Percentiles rank a stretch among this genome's conserved stretches.
Conservation (phyloP, 257 asterid genomes). For the Agastache rugosa region DNA sequence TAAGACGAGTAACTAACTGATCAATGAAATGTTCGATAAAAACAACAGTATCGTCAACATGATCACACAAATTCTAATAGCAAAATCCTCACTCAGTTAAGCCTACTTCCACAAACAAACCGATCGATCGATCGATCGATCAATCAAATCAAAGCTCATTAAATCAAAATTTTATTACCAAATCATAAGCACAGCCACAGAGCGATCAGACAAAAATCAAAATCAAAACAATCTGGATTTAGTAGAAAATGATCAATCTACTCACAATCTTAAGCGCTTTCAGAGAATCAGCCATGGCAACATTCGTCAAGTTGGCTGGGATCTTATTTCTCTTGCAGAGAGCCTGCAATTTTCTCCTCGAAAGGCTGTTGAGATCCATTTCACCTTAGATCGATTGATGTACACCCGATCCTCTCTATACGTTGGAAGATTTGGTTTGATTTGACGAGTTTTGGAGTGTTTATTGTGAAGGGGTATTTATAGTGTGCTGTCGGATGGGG, state of each 20-base stretch:
- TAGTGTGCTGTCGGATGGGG: conserved; percentile 28
- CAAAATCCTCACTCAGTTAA: not conserved
- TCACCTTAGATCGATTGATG: not conserved
- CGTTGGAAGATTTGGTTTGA: not conserved
- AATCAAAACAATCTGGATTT: not conserved
- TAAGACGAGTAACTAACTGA: not conserved
- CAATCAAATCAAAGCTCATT: not conserved
- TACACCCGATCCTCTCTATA: not conserved
- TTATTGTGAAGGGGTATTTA: conserved; percentile 15
- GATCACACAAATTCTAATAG: not conserved
- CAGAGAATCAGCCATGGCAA: conserved; percentile 73
- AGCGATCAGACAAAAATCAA: too few relatives aligned
- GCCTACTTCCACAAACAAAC: not conserved
- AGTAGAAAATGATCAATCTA: not conserved
- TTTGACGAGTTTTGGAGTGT: not conserved
- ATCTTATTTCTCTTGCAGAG: conserved; percentile 79
- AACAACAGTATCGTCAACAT: not conserved
- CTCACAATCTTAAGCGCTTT: conserved; percentile 61
- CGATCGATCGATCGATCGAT: not conserved
- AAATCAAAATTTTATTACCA: not conserved
- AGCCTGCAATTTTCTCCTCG: conserved; percentile 75
- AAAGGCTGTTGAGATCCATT: conserved; percentile 67
- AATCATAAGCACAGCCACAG: not conserved
- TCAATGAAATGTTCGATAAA: not conserved
- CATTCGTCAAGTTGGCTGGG: conserved; percentile 69